Evolutionary conservation across 179 eudicot species (phyloP).

Genomic region (Carnegiea gigantea): DNA sequence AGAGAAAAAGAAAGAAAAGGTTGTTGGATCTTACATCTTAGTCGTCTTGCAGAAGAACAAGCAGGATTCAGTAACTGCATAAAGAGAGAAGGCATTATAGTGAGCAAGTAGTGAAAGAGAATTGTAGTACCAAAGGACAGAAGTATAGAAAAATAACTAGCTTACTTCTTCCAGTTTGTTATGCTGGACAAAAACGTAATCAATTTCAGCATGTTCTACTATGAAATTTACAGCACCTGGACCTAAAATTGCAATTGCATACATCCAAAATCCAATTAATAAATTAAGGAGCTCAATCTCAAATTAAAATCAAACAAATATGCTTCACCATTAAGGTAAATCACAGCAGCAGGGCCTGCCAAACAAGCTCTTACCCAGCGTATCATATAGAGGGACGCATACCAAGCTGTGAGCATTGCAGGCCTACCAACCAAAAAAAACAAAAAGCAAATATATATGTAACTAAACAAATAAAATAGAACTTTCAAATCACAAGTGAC

Average conservation of each 20-base stretch:
- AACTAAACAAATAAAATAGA: neutral
- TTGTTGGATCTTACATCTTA: constrained; percentile 53
- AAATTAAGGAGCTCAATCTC: neutral
- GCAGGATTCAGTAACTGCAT: constrained; percentile 71
- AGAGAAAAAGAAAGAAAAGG: neutral
- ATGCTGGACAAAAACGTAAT: constrained; percentile 74
- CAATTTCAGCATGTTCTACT: constrained; percentile 85
- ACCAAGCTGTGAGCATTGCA: constrained; percentile 85
- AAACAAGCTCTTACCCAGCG: constrained; percentile 53
- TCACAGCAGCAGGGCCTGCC: neutral
- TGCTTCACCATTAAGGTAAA: neutral
- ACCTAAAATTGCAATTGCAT: constrained; percentile 40
- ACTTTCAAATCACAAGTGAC: neutral
- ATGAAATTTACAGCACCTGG: constrained; percentile 75
- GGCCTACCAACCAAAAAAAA: constrained; percentile 45
- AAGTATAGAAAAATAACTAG: neutral
- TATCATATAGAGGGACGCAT: constrained; percentile 97
- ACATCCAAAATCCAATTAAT: neutral
- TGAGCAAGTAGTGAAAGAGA: neutral
- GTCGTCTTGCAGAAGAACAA: constrained; percentile 57
- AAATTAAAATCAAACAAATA: neutral
- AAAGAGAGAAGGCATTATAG: neutral
- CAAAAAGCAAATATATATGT: neutral
- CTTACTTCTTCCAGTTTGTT: constrained; percentile 73
- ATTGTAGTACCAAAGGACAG: neutral